Evolutionary conservation across 345 rosid species (phyloP), one percentile per base, ranked within the genome.

Genomic region (Camelina hispida): DNA sequence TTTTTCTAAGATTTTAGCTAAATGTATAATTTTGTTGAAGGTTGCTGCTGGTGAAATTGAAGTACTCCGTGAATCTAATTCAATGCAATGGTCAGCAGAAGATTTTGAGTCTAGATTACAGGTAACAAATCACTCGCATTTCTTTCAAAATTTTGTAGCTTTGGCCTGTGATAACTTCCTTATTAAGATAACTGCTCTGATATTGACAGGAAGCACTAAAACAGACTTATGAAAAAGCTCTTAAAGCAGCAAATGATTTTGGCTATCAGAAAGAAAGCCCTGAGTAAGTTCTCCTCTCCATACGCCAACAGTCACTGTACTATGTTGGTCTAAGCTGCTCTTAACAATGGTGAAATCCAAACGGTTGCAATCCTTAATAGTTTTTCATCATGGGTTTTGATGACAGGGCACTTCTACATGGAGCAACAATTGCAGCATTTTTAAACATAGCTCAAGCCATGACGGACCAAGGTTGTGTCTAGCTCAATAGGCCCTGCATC

Each of bases 1-100:
- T 22, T 1, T 30, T 28, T 61, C 5, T 43, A 61, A 51, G 69
- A 76, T 51, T 75, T 3, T 43, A 47, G 56, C 20, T 60, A 17
- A 73, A 46, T 73, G 54, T 13, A 17, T 62, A 37, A 30, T 9
- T 63, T n/a, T 62, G 35, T 71, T 69, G 73, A 86, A 95, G 99
- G 98, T 92, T 81, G 93, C 92, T 71, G 98, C 99, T 13, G 99
- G 99, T 68, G 98, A 95, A 86, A 93, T 95, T 30, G 99, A 92
- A 83, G 82, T 88, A 72, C 90, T 87, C 78, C 90, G 90, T 46
- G 99, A 92, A 82, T 92, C 87, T 79, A 90, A 88, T 66, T 78
- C 86, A 80, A 74, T 95, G 89, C 89, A 87, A 73, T 95, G 99
- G 98, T 95, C 99, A 35, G 93, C 98, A 1, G 98, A 90, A 82